Base-by-base conservation (phyloP, 495 filamentous ascomycete species). In the Hyaloscypha bicolor region DNA sequence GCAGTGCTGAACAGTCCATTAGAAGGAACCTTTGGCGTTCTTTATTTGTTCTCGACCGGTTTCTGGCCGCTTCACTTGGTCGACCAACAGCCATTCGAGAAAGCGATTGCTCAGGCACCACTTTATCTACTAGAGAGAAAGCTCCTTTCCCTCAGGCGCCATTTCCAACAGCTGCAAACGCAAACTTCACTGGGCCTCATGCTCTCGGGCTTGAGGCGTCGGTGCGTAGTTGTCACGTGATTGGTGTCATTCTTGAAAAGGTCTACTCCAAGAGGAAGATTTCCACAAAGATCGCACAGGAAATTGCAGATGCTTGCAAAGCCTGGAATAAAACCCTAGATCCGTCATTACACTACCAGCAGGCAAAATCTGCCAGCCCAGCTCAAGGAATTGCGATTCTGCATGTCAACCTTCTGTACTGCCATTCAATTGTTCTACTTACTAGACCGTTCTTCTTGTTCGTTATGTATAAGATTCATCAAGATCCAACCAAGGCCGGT, bases 211-310 rank as follows among this genome's bases (percentile, higher is more conserved):
- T 89, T 2, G 82, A 87, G 69, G 80, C 84, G 6, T 79, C 82
- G 9, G 82, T 88, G 9, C 80, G 81, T 39, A 84, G 81, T 60
- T 89, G 85, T 68, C 85, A 83, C 51, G 81, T 89, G 42, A 88
- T 93, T 60, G 89, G 90, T 39, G 78, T 80, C 6, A 89, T 90
- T 29, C 80, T 93, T 21, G 86, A 82, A 30, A 86, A 85, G 53
- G 86, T 92, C 25, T 93, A 91, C 69, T 87, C 89, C 65, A 83
- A 86, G 56, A 82, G 88, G 65, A 91, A 87, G 66, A 86, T 92
- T 52, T 91, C 88, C 9, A 88, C 88, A 35, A 77, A 81, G 25
- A 79, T 88, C 25, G 88, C 88, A 2, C 87, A 91, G 68, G 81
- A 85, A 30, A 90, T 91, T 39, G 86, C 87, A 51, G 83, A 90